Conservation (phyloP, 495 filamentous ascomycete genomes). For the Aspergillus indologenus region DNA sequence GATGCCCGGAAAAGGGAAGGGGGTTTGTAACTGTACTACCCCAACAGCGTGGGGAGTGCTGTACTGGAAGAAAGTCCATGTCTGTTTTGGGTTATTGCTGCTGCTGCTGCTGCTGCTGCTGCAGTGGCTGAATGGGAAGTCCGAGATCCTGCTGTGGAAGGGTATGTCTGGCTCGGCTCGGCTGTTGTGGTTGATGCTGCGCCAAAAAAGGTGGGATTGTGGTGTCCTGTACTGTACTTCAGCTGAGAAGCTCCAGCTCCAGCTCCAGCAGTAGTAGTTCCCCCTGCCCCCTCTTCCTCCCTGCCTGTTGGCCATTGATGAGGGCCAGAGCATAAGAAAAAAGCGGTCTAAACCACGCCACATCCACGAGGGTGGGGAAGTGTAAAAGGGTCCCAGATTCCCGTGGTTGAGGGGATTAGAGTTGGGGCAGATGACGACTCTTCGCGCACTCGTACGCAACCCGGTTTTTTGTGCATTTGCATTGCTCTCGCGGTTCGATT, state of each 20-base stretch:
- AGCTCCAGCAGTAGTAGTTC: no score
- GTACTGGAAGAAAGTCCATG: background rate
- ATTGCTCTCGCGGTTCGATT: no score
- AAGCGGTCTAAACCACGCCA: background rate
- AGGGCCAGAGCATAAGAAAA: background rate
- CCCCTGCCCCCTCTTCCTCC: background rate
- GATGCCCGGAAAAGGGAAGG: background rate
- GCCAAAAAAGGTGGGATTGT: no score
- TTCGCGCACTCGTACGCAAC: no score
- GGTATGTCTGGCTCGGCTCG: no score
- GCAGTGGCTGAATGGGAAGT: background rate
- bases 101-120: background rate
- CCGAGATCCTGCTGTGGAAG: background rate
- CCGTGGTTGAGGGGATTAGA: background rate
- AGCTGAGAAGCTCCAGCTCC: no score
- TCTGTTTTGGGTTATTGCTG: constrained; percentile 1
- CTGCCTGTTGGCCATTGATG: background rate
- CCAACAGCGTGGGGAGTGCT: background rate
- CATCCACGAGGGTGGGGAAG: background rate
- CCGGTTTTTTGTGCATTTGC: no score
- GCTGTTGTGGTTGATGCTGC: no score
- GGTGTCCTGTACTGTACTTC: background rate
- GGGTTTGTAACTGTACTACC: constrained; percentile 1
- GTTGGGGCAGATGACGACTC: no score
- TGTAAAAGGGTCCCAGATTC: background rate